Evolutionary conservation across 106 monocot species (phyloP), one percentile per base, ranked within the genome.

Genomic region (Phalaenopsis aphrodite): DNA sequence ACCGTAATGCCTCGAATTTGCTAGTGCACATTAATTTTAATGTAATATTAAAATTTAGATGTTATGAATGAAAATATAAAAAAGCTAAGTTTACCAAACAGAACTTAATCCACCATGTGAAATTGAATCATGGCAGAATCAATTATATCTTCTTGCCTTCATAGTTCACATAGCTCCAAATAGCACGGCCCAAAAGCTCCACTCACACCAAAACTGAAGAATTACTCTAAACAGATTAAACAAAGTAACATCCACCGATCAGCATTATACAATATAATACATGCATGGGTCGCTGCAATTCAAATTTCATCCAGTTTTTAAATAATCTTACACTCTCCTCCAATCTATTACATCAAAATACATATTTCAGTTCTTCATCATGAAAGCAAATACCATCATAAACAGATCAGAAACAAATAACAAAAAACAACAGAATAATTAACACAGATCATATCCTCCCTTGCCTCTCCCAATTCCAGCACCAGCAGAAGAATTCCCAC

Each of bases 381-480:
- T n/a, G 6, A 61, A 61, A 61, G 61, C 18, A 61, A 21, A 61
- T 61, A 61, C 18, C 4, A 21, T 61, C 61, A 61, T 21, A 61
- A 12, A 52, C 52, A 12, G 52, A 30, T 30, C 30, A 52, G 52
- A 52, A 52, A 52, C 52, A 52, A 52, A 14, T 61, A 61, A 61
- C 61, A n/a, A 61, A 19, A 61, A 10, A 6, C 7, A 61, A 21
- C 1, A 5, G 4, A 4, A n/a, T n/a, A n/a, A n/a, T n/a, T 9
- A 61, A 19, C n/a, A 5, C 21, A 61, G 48, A 79, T 65, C 64
- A 83, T 66, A 56, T 30, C 75, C 78, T 75, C 14, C 75, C 79
- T 48, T 85, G 82, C 78, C 82, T 82, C 52, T n/a, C 14, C 84
- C 76, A 12, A 76, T 69, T 3, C 84, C 48, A 30, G 87, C 56